phyloP scores from a whole-genome alignment of 805 yeast species.

The Lipomyces anomalus region DNA sequence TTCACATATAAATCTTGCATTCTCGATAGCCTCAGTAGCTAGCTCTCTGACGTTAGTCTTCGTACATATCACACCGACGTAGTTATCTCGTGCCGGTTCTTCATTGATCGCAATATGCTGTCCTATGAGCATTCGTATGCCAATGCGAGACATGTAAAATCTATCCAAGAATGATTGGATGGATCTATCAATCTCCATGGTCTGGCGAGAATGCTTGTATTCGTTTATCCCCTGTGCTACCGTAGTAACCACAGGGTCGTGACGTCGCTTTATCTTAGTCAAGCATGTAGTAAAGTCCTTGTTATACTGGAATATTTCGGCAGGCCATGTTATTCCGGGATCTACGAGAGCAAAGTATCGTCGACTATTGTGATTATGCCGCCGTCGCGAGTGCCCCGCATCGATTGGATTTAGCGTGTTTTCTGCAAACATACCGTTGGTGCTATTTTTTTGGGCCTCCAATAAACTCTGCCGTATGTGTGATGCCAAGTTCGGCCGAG shows the following conservation, averaged over 20 bases:
- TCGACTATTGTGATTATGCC: conserved; percentile 19
- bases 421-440: conserved; percentile 10
- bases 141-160: conserved; percentile 85
- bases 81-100: conserved; percentile 56
- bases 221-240: conserved; percentile 79
- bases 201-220: conserved; percentile 58
- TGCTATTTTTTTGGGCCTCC: conserved; percentile 9
- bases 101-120: conserved; percentile 81
- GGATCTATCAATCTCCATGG: conserved; percentile 55
- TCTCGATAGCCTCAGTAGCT: conserved; percentile 82
- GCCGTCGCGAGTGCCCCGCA: neutral
- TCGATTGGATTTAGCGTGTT: conserved; percentile 18
- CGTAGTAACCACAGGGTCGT: conserved; percentile 89
- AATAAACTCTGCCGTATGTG: conserved; percentile 39
- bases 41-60: conserved; percentile 77
- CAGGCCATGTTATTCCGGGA: conserved; percentile 60
- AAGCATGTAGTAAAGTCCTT: conserved; percentile 59
- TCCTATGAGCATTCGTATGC: conserved; percentile 90
- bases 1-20: conserved; percentile 84
- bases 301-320: conserved; percentile 68
- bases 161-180: conserved; percentile 79
- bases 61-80: conserved; percentile 85
- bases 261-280: conserved; percentile 69
- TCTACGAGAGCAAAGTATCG: conserved; percentile 49
- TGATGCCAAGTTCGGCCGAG: conserved; percentile 48